phyloP scores from a whole-genome alignment of 2,329 filamentous ascomycete genomes.

The Colletotrichum acutatum region DNA sequence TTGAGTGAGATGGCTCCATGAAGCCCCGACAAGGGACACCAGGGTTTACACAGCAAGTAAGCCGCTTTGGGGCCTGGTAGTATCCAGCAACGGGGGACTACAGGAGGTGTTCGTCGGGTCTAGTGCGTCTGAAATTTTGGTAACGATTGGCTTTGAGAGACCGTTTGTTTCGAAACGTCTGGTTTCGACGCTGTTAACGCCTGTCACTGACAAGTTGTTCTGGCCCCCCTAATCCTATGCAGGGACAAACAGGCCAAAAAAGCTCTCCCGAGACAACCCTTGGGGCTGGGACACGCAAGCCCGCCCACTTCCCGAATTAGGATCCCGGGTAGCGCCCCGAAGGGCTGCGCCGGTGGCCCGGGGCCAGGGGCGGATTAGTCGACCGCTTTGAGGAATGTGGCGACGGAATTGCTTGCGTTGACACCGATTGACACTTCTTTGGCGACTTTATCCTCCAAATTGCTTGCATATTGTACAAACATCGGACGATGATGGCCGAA shows the following conservation, averaged over 20 bases:
- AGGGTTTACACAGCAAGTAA: neutral
- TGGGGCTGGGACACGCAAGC: slow-evolving; percentile 25
- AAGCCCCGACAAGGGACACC: neutral
- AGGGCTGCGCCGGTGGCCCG: slow-evolving; percentile 14
- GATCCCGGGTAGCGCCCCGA: slow-evolving; percentile 19
- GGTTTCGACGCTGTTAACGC: slow-evolving; percentile 1
- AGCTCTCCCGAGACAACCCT: neutral
- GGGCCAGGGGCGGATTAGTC: slow-evolving; percentile 12
- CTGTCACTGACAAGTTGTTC: neutral
- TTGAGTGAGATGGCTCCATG: slow-evolving; percentile 24
- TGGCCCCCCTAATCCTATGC: neutral
- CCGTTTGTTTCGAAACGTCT: slow-evolving; percentile 28
- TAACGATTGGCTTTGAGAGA: slow-evolving; percentile 14
- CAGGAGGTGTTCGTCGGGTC: slow-evolving; percentile 14
- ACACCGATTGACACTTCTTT: neutral
- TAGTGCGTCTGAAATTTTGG: slow-evolving; percentile 1
- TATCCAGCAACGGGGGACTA: neutral
- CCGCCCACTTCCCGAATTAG: slow-evolving; percentile 31
- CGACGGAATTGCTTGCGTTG: neutral
- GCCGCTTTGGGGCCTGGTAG: neutral
- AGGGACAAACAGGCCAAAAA: too few species aligned
- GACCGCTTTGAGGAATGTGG: slow-evolving; percentile 16
- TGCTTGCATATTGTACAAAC: slow-evolving; percentile 12
- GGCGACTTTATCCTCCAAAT: neutral
- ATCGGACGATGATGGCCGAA: slow-evolving; percentile 16